Conservation (phyloP, 1,284 basidiomycete species). For the Volvariella volvacea region DNA sequence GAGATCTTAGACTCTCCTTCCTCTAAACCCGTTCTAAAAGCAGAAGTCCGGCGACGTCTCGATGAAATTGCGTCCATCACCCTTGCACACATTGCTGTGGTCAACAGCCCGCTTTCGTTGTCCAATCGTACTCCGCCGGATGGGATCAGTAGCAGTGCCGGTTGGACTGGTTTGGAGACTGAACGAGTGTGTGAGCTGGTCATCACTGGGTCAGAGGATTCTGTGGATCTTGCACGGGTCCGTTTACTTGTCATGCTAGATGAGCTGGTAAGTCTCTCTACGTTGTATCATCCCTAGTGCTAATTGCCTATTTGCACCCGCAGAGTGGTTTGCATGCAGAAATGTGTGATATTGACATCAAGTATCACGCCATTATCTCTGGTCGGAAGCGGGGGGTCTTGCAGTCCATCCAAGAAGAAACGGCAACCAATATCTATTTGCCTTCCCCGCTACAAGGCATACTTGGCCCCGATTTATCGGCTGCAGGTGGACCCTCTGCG, state of each 20-base stretch:
- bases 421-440: slow-evolving; percentile 94
- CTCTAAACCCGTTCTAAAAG: slow-evolving; percentile 78
- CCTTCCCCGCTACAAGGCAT: slow-evolving; percentile 88
- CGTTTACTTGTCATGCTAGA: slow-evolving; percentile 91
- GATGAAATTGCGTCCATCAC: slow-evolving; percentile 91
- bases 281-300: slow-evolving; percentile 1
- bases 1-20: slow-evolving; percentile 87
- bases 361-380: slow-evolving; percentile 88
- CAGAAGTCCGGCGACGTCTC: slow-evolving; percentile 80
- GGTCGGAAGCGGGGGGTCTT: slow-evolving; percentile 85
- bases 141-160: slow-evolving; percentile 66
- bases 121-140: slow-evolving; percentile 70
- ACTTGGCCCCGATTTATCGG: slow-evolving; percentile 54
- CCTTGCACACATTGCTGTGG: slow-evolving; percentile 84
- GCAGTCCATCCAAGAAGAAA: slow-evolving; percentile 95
- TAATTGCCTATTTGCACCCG: slow-evolving; percentile 10
- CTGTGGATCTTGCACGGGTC: slow-evolving; percentile 88
- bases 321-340: slow-evolving; percentile 89
- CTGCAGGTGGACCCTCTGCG: slow-evolving; percentile 25
- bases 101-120: slow-evolving; percentile 69
- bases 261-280: slow-evolving; percentile 64
- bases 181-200: slow-evolving; percentile 91
- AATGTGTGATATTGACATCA: slow-evolving; percentile 90
- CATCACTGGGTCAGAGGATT: slow-evolving; percentile 82
- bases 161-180: slow-evolving; percentile 86